phyloP scores from a whole-genome alignment of 2,329 filamentous ascomycete species.

The Chrysosporium queenslandicum region DNA sequence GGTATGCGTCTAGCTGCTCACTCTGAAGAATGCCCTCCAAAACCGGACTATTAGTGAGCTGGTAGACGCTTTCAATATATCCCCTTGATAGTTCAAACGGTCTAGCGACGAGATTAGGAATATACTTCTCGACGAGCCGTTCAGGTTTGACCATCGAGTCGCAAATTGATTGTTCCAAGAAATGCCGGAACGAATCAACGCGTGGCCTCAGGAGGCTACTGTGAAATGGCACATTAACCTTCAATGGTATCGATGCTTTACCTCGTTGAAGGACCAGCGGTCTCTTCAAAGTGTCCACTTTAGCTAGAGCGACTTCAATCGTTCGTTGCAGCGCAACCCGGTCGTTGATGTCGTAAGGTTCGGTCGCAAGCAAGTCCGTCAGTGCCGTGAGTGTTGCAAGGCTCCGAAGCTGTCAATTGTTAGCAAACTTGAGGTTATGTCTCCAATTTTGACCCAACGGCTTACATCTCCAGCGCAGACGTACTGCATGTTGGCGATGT shows the following conservation, averaged over 20 bases:
- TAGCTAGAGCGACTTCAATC: background rate
- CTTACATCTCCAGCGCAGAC: conserved; percentile 54
- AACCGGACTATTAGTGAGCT: background rate
- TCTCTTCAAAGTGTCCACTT: background rate
- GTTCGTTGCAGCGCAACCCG: background rate
- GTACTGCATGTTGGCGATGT: conserved; percentile 61
- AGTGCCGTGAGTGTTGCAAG: background rate
- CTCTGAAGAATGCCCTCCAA: no score
- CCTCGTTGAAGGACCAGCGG: conserved; percentile 16
- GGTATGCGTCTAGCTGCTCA: no score
- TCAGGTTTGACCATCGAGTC: conserved; percentile 20
- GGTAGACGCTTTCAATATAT: background rate
- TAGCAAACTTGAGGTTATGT: background rate
- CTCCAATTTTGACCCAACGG: conserved; percentile 10
- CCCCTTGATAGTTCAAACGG: conserved; percentile 14
- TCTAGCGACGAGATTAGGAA: conserved; percentile 29
- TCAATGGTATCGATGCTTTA: conserved; percentile 25
- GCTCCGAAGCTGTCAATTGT: background rate
- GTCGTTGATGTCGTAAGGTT: background rate
- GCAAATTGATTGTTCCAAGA: conserved; percentile 22
- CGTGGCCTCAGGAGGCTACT: conserved; percentile 21
- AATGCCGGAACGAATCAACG: conserved; percentile 24
- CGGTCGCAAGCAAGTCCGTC: background rate
- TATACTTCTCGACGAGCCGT: conserved; percentile 26
- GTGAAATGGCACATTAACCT: conserved; percentile 30